A percentile compares a stretch with the other conserved stretches of the same genome.
These are phyloP conservation scores for Xylaria sp. DNA, from an alignment of 2,329 filamentous ascomycete genomes.

Conservation along the genomic window DNA sequence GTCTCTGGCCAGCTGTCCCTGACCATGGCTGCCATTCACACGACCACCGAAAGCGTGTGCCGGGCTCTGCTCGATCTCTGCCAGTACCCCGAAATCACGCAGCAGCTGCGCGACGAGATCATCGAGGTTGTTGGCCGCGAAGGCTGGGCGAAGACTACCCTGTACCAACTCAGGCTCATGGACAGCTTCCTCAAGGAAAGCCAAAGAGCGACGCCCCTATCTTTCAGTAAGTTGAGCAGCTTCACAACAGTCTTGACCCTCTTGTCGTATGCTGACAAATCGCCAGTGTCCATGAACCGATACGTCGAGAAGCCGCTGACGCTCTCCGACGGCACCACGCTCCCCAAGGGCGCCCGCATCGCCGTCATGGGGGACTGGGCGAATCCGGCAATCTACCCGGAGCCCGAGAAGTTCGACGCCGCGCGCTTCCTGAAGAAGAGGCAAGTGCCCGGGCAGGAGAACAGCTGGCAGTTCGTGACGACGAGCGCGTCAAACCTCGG, in stretches of 20 bases:
- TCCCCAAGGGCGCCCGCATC: constrained; percentile 46
- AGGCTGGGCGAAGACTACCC: constrained; percentile 50
- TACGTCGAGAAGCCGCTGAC: constrained; percentile 44
- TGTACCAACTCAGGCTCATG: constrained; percentile 52
- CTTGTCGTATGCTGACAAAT: constrained; percentile 14
- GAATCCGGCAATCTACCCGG: constrained; percentile 44
- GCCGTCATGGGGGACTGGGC: constrained; percentile 46
- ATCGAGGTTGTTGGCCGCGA: constrained; percentile 47
- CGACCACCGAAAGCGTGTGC: constrained; percentile 52
- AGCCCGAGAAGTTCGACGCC: constrained; percentile 48
- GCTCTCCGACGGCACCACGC: constrained; percentile 46
- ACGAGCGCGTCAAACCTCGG: constrained; percentile 48
- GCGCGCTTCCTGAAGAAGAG: constrained; percentile 47
- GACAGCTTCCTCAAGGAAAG: constrained; percentile 57
- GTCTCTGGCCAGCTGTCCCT: constrained; percentile 51
- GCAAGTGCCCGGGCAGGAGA: constrained; percentile 47
- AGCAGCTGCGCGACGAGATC: constrained; percentile 59
- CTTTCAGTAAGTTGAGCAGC: constrained; percentile 41
- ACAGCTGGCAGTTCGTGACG: constrained; percentile 52
- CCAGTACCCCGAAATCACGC: constrained; percentile 55
- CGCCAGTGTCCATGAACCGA: constrained; percentile 48
- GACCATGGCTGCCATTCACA: constrained; percentile 56
- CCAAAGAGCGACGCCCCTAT: constrained; percentile 48
- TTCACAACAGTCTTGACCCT: no score
- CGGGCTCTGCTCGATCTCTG: constrained; percentile 58